phyloP scores from a whole-genome alignment of 495 filamentous ascomycete species.

The Hyaloscypha hepaticicola region DNA sequence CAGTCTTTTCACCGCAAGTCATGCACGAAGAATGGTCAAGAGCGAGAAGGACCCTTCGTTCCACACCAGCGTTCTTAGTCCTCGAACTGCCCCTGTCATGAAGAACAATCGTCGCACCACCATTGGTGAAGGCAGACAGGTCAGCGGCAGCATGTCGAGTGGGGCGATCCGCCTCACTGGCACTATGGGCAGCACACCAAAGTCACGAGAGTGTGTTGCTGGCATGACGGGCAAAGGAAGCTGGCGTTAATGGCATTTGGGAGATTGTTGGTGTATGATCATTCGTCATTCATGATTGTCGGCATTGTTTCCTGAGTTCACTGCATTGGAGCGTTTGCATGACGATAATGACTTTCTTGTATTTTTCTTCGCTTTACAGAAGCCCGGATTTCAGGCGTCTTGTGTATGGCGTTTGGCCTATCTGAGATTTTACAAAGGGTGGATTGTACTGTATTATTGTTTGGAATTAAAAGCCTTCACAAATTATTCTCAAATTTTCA shows the following conservation, averaged over 20 bases:
- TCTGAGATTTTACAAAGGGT: not conserved
- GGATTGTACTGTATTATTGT: conserved; percentile 7
- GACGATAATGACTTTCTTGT: conserved; percentile 29
- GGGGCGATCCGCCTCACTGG: conserved; percentile 21
- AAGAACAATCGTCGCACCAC: conserved; percentile 41
- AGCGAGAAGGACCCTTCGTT: conserved; percentile 57
- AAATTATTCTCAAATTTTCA: not conserved
- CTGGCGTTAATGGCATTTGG: conserved; percentile 25
- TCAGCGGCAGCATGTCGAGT: conserved; percentile 19
- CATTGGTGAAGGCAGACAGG: conserved; percentile 26
- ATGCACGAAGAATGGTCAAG: conserved; percentile 70
- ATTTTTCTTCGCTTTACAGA: conserved; percentile 11
- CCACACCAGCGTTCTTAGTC: conserved; percentile 61
- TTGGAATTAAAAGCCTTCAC: not conserved
- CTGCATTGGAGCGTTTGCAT: conserved; percentile 22
- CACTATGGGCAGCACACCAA: conserved; percentile 22
- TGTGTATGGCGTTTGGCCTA: not conserved
- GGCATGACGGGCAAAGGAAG: conserved; percentile 28
- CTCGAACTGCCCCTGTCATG: conserved; percentile 63
- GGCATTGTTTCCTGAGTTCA: conserved; percentile 7
- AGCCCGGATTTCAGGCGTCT: conserved; percentile 1
- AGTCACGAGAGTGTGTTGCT: conserved; percentile 27
- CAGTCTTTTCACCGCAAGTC: conserved; percentile 64
- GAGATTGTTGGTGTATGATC: conserved; percentile 9
- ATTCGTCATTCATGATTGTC: not conserved